phyloP scores from a whole-genome alignment of 306 rosid species.

The Sicyos baderoa region DNA sequence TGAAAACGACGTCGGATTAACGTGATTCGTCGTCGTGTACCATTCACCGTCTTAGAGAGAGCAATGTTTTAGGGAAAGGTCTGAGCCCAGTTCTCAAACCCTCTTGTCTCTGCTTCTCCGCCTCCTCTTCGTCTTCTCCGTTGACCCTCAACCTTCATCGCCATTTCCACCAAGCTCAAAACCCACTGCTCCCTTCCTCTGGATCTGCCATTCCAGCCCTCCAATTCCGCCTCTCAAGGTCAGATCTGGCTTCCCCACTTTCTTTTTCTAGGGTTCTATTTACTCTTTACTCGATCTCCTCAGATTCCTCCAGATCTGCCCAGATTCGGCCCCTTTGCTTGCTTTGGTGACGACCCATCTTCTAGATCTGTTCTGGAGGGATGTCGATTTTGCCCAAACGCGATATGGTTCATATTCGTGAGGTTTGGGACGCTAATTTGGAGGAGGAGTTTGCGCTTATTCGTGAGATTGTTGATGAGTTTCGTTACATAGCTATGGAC shows the following conservation, averaged over 20 bases:
- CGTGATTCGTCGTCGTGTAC: background rate
- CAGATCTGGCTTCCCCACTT: slow-evolving; percentile 30
- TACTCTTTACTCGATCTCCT: slow-evolving; percentile 2
- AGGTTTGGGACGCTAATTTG: slow-evolving; percentile 77
- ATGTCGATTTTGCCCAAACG: slow-evolving; percentile 73
- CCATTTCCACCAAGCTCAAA: slow-evolving; percentile 7
- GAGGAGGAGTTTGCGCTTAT: slow-evolving; percentile 68
- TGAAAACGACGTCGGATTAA: background rate
- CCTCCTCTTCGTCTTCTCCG: slow-evolving; percentile 24
- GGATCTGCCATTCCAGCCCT: slow-evolving; percentile 32
- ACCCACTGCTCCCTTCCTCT: background rate
- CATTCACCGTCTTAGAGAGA: background rate
- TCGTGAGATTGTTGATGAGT: slow-evolving; percentile 57
- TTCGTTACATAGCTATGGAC: slow-evolving; percentile 68
- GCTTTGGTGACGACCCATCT: background rate
- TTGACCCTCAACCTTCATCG: slow-evolving; percentile 34
- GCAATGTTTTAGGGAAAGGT: slow-evolving; percentile 6
- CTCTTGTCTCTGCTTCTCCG: background rate
- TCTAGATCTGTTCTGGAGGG: slow-evolving; percentile 30
- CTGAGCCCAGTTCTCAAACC: slow-evolving; percentile 9
- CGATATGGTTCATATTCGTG: slow-evolving; percentile 73
- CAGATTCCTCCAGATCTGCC: slow-evolving; percentile 47
- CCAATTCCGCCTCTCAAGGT: slow-evolving; percentile 33
- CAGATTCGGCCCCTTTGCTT: background rate
- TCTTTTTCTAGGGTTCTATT: slow-evolving; percentile 30